Base-by-base conservation (phyloP, 805 yeast genomes). In the Spathaspora sp. region DNA sequence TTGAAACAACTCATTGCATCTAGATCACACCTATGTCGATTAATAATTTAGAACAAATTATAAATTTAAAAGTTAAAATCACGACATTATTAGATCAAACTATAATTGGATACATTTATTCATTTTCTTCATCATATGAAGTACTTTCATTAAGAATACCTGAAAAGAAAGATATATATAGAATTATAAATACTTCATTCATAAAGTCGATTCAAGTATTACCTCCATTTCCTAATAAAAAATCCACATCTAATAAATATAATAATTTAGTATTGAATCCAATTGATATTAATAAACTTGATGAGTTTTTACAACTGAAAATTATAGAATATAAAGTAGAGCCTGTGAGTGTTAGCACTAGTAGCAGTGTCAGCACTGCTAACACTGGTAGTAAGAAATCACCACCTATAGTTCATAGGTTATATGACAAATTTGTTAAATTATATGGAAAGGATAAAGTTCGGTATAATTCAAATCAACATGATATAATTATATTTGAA, bases 51-150 rank as follows among this genome's bases (percentile, higher is more conserved):
- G 58, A 57, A 29, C 64, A 61, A 47, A 50, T 56, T 9, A 46
- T 59, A 44, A 60, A 61, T 52, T 43, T 64, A 42, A 66, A 83
- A 59, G 87, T 88, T 52, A 81, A 75, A 60, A 72, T 87, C 49
- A 78, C 80, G 11, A 87, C 88, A 48, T 69, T 78, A 6, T 68
- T 82, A 45, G 89, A 86, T 60, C 75, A 77, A 26, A 72, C 73
- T 8, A 72, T 82, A 49, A 72, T 74, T n/a, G 96, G 94, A 1
- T 69, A 76, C 31, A 76, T 88, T 39, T 85, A 82, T 63, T 77
- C 90, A 9, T 85, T 79, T 63, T 79, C 81, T 52, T 72, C 83
- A 6, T 75, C 73, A 49, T 51, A 70, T 64, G 74, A 76, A 42
- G 63, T 81, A n/a, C 55, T 80, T 20, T 64, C 79, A 1, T 60